Conservation (phyloP, 805 yeast species). For the Brettanomyces custersianus region DNA sequence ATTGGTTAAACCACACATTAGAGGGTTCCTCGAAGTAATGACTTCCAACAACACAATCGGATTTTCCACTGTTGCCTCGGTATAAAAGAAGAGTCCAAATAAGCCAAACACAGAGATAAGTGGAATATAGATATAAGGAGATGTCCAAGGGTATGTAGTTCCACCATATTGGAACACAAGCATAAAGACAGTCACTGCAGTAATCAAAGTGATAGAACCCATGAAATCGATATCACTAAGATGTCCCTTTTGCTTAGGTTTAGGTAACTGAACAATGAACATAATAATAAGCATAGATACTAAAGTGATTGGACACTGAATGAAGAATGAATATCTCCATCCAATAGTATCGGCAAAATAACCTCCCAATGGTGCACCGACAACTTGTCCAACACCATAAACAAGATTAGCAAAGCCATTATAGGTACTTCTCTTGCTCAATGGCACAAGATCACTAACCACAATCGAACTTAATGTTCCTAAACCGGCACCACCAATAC, state of each 20-base stretch:
- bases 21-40: background rate
- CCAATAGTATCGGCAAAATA: constrained; percentile 41
- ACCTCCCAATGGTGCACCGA: constrained; percentile 64
- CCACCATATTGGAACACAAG: constrained; percentile 62
- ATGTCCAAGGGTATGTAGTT: constrained; percentile 18
- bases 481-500: constrained; percentile 86
- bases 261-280: background rate
- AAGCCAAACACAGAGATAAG: background rate
- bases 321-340: constrained; percentile 57
- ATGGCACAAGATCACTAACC: constrained; percentile 66
- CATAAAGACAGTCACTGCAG: constrained; percentile 49
- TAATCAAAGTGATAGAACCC: constrained; percentile 53
- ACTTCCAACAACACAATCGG: constrained; percentile 1
- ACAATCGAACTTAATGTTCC: constrained; percentile 67
- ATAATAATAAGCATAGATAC: constrained; percentile 1
- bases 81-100: background rate
- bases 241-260: background rate
- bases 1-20: constrained; percentile 1
- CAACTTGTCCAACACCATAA: constrained; percentile 68
- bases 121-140: background rate
- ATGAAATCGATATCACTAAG: constrained; percentile 39
- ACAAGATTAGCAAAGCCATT: constrained; percentile 77
- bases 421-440: constrained; percentile 68
- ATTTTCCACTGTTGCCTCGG: background rate
- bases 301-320: constrained; percentile 39